Percentiles rank a stretch among this genome's conserved stretches.
Evolutionary conservation across 2,329 filamentous ascomycete genomes (phyloP).

Genomic region (Colletotrichum kahawae): DNA sequence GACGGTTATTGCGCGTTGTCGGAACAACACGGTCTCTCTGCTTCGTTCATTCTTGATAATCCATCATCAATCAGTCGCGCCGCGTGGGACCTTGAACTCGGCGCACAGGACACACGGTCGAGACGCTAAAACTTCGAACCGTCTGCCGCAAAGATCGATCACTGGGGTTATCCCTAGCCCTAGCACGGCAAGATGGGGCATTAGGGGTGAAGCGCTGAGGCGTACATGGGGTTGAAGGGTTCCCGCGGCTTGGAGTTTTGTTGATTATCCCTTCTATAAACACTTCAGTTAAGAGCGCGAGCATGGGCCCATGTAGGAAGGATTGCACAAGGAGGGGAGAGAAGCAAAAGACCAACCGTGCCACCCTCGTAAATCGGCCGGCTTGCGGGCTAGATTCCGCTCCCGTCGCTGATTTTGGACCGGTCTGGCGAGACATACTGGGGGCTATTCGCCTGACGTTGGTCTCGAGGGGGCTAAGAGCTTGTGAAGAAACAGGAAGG

Average conservation of each 20-base stretch:
- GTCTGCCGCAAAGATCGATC: constrained; percentile 15
- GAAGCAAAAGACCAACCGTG: constrained; percentile 2
- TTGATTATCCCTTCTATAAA: not conserved
- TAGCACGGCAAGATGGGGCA: not conserved
- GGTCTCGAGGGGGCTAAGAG: not conserved
- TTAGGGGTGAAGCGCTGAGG: not conserved
- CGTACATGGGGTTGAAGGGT: not conserved
- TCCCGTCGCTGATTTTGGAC: constrained; percentile 2
- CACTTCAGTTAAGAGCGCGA: not conserved
- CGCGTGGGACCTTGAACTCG: not conserved
- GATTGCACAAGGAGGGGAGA: not conserved
- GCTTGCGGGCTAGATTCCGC: constrained; percentile 2
- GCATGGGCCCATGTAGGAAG: not conserved
- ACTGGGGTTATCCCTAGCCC: not conserved
- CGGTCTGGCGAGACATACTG: not conserved
- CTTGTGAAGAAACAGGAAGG: not conserved
- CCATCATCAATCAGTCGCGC: not conserved
- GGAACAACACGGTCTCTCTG: not conserved
- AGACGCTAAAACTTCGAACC: constrained; percentile 10
- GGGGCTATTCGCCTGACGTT: not conserved
- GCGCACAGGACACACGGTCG: not conserved
- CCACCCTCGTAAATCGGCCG: constrained; percentile 10
- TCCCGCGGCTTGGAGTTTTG: not conserved
- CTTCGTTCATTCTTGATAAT: not conserved
- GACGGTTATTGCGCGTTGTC: not conserved